Base-by-base conservation (phyloP, 108 stramenopile genomes). In the Asterionellopsis glacialis region DNA sequence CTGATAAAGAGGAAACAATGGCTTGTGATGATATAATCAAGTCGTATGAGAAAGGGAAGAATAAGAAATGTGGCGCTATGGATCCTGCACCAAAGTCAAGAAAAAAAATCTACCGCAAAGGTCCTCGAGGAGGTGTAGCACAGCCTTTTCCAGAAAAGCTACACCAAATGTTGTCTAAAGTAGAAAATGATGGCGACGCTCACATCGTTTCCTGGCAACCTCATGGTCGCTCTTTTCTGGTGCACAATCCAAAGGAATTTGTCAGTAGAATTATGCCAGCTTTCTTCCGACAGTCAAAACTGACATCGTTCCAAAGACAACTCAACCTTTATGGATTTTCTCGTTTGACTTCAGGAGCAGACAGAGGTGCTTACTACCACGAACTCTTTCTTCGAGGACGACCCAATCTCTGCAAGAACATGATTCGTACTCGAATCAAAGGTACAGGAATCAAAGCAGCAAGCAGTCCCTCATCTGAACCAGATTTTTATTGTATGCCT, bases 191-290 rank as follows among this genome's bases (percentile, higher is more conserved):
- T 23, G 85, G 82, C n/a, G 62, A 71, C 40, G 79, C 67, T n/a
- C 38, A 86, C 63, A 73, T 88, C 40, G 84, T 95, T 9, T 82
- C 85, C 33, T 95, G 91, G 91, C 84, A 84, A 61, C 77, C 83
- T 12, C 84, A 95, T 57, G 94, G 96, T 44, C 68, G 85, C 50
- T 86, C 76, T 73, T 93, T 95, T 60, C 52, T 88, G 24, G 88
- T 97, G 15, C 84, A 87, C 64, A 78, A 96, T 54, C 85, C 83
- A 0, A 82, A 94, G 68, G 79, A 75, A n/a, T 95, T 94, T 51
- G 83, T 85, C 13, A 54, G 63, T n/a, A 23, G 81, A 27, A 59
- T 95, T 40, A 83, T 98, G 87, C 92, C 88, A 80, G 81, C 75
- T 9, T 87, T 85, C 68, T 94, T 94, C 59, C 74, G 75, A 25